Percentiles rank a stretch among this genome's conserved stretches.
Evolutionary conservation across 2,329 filamentous ascomycete genomes (phyloP).

Genomic region (Stagonosporopsis cucurbitacearum): DNA sequence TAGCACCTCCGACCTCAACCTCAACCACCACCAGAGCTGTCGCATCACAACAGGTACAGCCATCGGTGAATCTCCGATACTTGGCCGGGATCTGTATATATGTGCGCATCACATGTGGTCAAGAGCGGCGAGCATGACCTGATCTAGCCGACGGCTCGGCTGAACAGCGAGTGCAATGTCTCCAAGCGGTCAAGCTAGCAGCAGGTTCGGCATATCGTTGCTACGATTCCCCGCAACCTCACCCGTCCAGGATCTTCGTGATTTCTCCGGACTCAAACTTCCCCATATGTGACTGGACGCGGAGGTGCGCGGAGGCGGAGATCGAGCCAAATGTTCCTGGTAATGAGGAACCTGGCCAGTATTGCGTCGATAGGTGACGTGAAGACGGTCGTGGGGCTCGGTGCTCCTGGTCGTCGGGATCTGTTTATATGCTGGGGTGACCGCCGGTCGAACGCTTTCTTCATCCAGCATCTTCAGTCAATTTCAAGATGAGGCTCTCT

Average conservation of each 20-base stretch:
- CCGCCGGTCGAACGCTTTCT: constrained; percentile 6
- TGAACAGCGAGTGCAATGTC: constrained; percentile 14
- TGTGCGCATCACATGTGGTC: constrained; percentile 12
- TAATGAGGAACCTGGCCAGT: constrained; percentile 16
- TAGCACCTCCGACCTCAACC: constrained; percentile 8
- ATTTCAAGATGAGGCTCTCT: constrained; percentile 41
- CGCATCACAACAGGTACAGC: background rate
- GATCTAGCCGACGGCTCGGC: constrained; percentile 16
- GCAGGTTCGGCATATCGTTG: constrained; percentile 25
- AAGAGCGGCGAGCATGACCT: constrained; percentile 7
- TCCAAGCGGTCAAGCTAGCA: constrained; percentile 9
- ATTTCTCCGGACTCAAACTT: constrained; percentile 32
- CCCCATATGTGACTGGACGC: constrained; percentile 24
- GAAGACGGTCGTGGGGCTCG: constrained; percentile 7
- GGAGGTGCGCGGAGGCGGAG: constrained; percentile 8
- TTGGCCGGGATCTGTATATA: constrained; percentile 1
- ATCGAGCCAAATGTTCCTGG: background rate
- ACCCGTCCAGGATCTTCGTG: constrained; percentile 16
- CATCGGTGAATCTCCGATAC: constrained; percentile 15
- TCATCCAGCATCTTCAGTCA: constrained; percentile 9
- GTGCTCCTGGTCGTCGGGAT: background rate
- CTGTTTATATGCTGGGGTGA: constrained; percentile 9
- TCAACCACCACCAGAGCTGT: background rate
- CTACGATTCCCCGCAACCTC: constrained; percentile 27
- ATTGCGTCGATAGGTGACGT: constrained; percentile 16